A percentile compares a stretch with the other conserved stretches of the same genome.
Evolutionary conservation across 441 rosid genomes (phyloP).

Genomic region (Populus hybrid): DNA sequence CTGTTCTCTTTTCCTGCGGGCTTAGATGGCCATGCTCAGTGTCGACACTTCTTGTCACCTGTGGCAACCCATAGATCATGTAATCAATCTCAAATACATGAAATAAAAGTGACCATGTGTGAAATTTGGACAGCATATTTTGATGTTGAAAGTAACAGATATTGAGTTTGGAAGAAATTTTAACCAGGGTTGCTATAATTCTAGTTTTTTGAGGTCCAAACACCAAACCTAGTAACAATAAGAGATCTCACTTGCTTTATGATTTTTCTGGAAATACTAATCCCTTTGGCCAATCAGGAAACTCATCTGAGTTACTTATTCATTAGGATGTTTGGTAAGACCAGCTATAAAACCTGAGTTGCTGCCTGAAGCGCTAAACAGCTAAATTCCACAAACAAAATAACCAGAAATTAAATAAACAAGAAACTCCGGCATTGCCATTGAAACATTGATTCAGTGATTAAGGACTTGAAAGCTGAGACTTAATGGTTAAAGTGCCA

Average conservation of each 20-base stretch:
- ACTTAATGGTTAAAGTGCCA: not conserved
- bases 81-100: not conserved
- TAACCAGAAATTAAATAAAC: not conserved
- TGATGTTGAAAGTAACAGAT: not conserved
- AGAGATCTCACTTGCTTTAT: not conserved
- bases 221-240: not conserved
- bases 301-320: not conserved
- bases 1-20: slow-evolving; percentile 79
- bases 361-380: not conserved
- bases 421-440: not conserved
- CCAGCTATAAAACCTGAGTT: not conserved
- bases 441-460: not conserved
- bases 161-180: not conserved
- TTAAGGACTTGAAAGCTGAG: not conserved
- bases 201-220: not conserved
- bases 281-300: not conserved
- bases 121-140: not conserved
- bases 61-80: slow-evolving; percentile 1
- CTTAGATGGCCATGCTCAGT: slow-evolving; percentile 64
- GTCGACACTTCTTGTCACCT: slow-evolving; percentile 95
- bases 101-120: not conserved
- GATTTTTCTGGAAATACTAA: not conserved
- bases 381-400: not conserved
- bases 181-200: not conserved
- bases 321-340: not conserved